Percentiles rank a stretch among this genome's conserved stretches.
Evolutionary conservation across 2,329 filamentous ascomycete genomes (phyloP).

Genomic region (Pyricularia grisea): DNA sequence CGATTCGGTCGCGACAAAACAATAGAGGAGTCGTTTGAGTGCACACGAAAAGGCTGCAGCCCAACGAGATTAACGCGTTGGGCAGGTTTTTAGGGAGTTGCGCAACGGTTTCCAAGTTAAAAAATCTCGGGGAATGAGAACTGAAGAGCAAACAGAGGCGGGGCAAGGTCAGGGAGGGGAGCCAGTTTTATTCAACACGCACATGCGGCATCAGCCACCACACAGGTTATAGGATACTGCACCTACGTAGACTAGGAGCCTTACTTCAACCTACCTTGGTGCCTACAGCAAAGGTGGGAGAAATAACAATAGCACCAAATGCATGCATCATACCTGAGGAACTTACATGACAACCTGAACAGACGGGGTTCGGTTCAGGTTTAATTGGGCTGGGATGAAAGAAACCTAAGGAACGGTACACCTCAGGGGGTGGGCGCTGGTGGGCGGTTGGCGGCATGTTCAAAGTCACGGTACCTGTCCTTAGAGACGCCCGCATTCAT

Average conservation of each 20-base stretch:
- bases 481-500: not conserved
- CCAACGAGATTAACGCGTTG: not conserved
- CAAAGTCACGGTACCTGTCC: not conserved
- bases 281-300: not conserved
- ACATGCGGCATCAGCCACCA: not conserved
- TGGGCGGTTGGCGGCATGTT: not conserved
- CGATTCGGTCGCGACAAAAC: not conserved
- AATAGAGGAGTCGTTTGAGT: not conserved
- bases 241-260: not conserved
- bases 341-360: not conserved
- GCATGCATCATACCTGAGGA: not conserved
- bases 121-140: not conserved
- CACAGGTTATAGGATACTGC: not conserved
- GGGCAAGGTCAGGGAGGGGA: conserved; percentile 5
- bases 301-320: not conserved
- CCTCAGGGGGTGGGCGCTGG: not conserved
- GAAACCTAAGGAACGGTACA: not conserved
- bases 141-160: conserved; percentile 1
- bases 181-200: conserved; percentile 3
- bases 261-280: not conserved
- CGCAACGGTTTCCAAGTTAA: not conserved
- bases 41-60: not conserved
- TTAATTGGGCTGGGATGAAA: not conserved
- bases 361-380: not conserved
- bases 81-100: not conserved